Percentiles rank a stretch among this genome's conserved stretches.
These are phyloP conservation scores for Epichloe uncinata DNA, from an alignment of 2,329 filamentous ascomycete species.

Conservation along the genomic window DNA sequence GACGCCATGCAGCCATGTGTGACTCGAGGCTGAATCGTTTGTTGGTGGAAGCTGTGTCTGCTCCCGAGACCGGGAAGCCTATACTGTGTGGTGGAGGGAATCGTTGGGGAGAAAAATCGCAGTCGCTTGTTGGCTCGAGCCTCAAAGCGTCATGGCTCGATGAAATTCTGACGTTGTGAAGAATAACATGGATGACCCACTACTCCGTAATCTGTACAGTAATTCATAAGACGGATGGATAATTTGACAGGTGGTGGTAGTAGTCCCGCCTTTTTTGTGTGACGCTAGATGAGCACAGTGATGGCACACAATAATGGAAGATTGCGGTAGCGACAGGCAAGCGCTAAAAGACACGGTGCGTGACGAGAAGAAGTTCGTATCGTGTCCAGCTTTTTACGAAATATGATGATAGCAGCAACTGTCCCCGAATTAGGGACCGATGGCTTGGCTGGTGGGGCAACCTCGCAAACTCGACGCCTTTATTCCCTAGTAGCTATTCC, in stretches of 20 bases:
- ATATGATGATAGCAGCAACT: not conserved
- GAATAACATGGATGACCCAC: not conserved
- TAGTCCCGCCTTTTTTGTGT: too few relatives aligned
- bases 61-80: not conserved
- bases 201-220: not conserved
- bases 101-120: too few relatives aligned
- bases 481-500: too few relatives aligned
- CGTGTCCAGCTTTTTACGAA: not conserved
- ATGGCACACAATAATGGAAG: too few relatives aligned
- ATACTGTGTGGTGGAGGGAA: not conserved
- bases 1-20: slow-evolving; percentile 23
- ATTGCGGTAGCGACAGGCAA: not conserved
- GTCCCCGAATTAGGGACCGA: not conserved
- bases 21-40: slow-evolving; percentile 7
- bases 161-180: not conserved
- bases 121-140: not conserved
- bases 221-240: too few relatives aligned
- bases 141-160: not conserved
- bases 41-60: not conserved
- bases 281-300: too few relatives aligned
- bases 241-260: too few relatives aligned
- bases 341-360: not conserved
- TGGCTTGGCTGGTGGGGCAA: not conserved
- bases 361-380: not conserved
- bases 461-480: not conserved